Percentiles rank a stretch among this genome's conserved stretches.
phyloP scores from a whole-genome alignment of 768 basidiomycete species.

The Lactarius psammicola region DNA sequence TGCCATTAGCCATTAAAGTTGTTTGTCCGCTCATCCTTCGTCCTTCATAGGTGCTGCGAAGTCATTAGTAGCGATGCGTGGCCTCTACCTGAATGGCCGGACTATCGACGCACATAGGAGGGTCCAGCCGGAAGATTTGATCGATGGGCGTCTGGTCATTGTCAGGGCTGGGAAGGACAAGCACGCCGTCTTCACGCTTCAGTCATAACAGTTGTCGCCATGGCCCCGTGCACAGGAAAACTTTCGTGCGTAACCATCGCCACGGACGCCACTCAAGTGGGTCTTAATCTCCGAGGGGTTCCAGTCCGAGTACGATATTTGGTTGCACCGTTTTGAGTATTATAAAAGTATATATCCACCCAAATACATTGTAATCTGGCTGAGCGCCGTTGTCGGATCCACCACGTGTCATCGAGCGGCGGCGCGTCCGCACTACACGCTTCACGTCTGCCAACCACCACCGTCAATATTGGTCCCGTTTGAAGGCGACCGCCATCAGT shows the following conservation, averaged over 20 bases:
- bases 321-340: neutral
- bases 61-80: constrained; percentile 24
- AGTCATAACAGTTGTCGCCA: neutral
- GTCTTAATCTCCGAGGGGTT: neutral
- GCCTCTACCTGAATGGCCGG: constrained; percentile 27
- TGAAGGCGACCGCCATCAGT: neutral
- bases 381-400: neutral
- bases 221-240: neutral
- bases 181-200: constrained; percentile 23
- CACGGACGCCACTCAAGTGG: neutral
- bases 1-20: neutral
- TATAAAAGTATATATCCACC: neutral
- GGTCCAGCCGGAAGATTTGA: constrained; percentile 19
- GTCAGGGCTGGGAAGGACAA: constrained; percentile 29
- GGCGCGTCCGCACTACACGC: neutral
- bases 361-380: neutral
- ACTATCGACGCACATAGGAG: constrained; percentile 12
- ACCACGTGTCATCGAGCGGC: neutral
- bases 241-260: neutral
- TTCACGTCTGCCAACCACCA: neutral
- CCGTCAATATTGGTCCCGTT: neutral
- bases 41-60: constrained; percentile 23
- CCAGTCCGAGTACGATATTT: neutral
- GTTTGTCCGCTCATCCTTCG: neutral
- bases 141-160: constrained; percentile 26